Conservation (phyloP, 495 filamentous ascomycete genomes). For the Neurospora sp. region DNA sequence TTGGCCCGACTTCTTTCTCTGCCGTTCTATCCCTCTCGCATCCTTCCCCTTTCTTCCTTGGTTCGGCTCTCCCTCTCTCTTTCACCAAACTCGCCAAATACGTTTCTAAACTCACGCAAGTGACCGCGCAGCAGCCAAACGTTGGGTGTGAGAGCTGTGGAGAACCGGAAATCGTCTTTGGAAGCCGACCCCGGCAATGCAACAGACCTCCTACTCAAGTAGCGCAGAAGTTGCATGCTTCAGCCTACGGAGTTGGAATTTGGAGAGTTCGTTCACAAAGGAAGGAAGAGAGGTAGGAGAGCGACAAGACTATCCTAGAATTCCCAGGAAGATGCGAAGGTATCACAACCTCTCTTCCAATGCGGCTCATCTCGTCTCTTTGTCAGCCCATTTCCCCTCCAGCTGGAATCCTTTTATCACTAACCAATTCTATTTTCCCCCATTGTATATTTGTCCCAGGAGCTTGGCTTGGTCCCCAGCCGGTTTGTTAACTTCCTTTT, state of each 20-base stretch:
- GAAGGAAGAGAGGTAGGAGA: neutral
- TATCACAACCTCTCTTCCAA: neutral
- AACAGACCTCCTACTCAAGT: neutral
- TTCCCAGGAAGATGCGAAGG: neutral
- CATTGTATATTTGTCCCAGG: neutral
- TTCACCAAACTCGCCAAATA: neutral
- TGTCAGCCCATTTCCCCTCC: neutral
- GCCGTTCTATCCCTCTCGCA: neutral
- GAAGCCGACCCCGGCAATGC: neutral
- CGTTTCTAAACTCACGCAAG: neutral
- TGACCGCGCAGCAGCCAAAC: neutral
- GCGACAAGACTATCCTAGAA: neutral
- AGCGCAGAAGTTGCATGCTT: neutral
- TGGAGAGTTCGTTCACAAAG: neutral
- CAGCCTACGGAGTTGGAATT: neutral
- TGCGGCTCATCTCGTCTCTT: neutral
- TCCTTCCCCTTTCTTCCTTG: neutral
- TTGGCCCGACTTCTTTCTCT: neutral
- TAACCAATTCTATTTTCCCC: neutral
- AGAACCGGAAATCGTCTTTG: neutral
- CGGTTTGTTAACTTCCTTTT: neutral
- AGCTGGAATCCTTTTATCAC: neutral
- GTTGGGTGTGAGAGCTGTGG: neutral
- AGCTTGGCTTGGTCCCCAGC: neutral
- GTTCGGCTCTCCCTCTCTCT: neutral